These are phyloP conservation scores for Turritis glabra DNA, from an alignment of 345 rosid species.

Conservation along the genomic window DNA sequence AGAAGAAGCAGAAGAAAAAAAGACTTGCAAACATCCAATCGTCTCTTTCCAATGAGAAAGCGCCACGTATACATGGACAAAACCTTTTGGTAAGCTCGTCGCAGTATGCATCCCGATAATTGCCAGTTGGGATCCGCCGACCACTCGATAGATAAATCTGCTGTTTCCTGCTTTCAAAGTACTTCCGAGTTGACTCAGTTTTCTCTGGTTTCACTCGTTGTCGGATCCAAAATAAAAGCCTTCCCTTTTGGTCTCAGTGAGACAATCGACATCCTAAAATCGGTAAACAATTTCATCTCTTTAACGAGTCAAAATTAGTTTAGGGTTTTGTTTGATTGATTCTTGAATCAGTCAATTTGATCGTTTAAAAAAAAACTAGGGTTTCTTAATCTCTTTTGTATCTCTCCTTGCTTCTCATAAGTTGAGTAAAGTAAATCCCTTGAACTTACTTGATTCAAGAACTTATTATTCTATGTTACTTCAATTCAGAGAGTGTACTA, in stretches of 20 bases:
- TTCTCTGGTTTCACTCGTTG: conserved; percentile 12
- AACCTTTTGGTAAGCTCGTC: too few relatives aligned
- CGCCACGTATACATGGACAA: background rate
- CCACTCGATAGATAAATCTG: background rate
- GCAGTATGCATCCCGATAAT: background rate
- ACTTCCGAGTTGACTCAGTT: conserved; percentile 27
- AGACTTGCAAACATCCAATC: background rate
- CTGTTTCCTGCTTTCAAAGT: background rate
- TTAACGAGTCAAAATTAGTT: background rate
- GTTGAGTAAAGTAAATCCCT: background rate
- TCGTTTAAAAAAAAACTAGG: background rate
- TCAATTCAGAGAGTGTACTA: background rate
- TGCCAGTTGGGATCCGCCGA: conserved; percentile 15
- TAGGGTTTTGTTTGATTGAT: background rate
- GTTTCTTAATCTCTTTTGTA: background rate
- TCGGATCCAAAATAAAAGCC: background rate
- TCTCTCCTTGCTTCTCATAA: background rate
- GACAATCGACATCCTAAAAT: background rate
- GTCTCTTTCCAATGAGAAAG: background rate
- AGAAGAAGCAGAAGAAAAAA: too few relatives aligned
- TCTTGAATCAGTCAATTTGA: background rate
- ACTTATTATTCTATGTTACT: background rate
- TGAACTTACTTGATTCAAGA: background rate
- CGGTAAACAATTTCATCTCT: conserved; percentile 26
- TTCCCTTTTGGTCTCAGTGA: conserved; percentile 2